Base-by-base conservation (phyloP, 768 basidiomycete genomes). In the Leccinum incarnatum region DNA sequence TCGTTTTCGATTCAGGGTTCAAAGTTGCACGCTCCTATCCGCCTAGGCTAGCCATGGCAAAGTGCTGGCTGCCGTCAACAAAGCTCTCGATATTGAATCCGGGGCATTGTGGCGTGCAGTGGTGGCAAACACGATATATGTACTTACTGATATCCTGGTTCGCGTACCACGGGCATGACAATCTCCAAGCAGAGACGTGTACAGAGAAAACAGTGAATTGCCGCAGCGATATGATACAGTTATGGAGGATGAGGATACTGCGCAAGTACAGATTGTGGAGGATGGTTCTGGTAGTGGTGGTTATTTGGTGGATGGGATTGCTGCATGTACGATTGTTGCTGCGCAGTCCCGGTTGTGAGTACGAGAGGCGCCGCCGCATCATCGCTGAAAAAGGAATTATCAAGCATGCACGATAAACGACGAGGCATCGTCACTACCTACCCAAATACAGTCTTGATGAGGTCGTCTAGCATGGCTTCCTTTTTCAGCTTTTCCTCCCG, bases 401-500 rank as follows among this genome's bases (percentile, higher is more conserved):
- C 48, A 46, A 58, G 50, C 25, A 9, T n/a, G 27, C 30, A 36
- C 42, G 11, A 32, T 9, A 17, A 46, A 42, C 4, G 12, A 30
- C 29, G 14, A 8, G 7, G 29, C 21, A 57, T 70, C 58, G 10
- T 7, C 2, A 54, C 51, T 42, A 67, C 76, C 75, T 60, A 83
- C 84, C 84, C 84, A 70, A 86, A 86, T 51, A 72, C 68, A 3
- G 64, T 69, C 51, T 77, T 72, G 59, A 87, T 69, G 14, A 86
- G 67, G 40, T 77, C 75, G 64, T 89, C 84, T 51, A 91, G 64
- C 59, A 80, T 77, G n/a, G 63, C 71, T 51, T 91, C 88, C 65
- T 89, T 91, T 55, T 80, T 78, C 53, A 83, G 74, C 57, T 76
- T 78, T 72, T 85, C 82, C 55, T 72, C 76, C 62, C 77, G 76